These are phyloP conservation scores for Apiospora koreana DNA, from an alignment of 2,329 filamentous ascomycete genomes.

Conservation along the genomic window DNA sequence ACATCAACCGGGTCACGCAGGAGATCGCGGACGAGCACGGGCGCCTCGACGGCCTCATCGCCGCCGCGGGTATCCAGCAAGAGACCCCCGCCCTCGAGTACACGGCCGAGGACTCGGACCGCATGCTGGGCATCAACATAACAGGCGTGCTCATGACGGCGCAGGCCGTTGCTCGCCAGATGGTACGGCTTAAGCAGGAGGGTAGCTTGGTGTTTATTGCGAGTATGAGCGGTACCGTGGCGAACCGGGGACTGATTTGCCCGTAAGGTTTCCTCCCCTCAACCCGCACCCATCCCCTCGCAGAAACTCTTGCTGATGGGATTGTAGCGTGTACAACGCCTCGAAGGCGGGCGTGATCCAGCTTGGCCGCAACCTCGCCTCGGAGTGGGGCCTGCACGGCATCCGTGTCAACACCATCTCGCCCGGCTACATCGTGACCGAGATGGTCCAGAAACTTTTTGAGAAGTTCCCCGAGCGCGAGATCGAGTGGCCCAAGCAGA, in stretches of 20 bases:
- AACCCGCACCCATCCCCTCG: too few species aligned
- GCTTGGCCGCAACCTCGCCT: slow-evolving; percentile 68
- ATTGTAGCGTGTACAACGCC: slow-evolving; percentile 69
- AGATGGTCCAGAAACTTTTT: slow-evolving; percentile 83
- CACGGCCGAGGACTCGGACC: slow-evolving; percentile 70
- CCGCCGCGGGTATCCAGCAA: slow-evolving; percentile 73
- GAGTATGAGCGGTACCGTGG: slow-evolving; percentile 70
- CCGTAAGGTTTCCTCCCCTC: slow-evolving; percentile 50
- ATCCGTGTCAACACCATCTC: slow-evolving; percentile 83
- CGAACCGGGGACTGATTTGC: slow-evolving; percentile 61
- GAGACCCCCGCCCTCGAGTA: slow-evolving; percentile 84
- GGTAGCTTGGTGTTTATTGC: slow-evolving; percentile 69
- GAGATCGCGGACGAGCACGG: slow-evolving; percentile 70
- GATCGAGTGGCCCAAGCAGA: slow-evolving; percentile 75
- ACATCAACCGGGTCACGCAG: slow-evolving; percentile 67
- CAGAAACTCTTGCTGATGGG: background rate
- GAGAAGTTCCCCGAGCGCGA: slow-evolving; percentile 69
- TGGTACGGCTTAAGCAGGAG: slow-evolving; percentile 57
- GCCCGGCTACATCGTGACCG: slow-evolving; percentile 77
- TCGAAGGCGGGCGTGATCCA: slow-evolving; percentile 76
- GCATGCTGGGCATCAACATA: slow-evolving; percentile 82
- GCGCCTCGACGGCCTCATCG: slow-evolving; percentile 77
- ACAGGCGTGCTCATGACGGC: slow-evolving; percentile 86
- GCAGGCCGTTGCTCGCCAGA: slow-evolving; percentile 81
- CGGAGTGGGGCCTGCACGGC: slow-evolving; percentile 71